Conservation (phyloP, 495 filamentous ascomycete species). For the Penicillium soppii region DNA sequence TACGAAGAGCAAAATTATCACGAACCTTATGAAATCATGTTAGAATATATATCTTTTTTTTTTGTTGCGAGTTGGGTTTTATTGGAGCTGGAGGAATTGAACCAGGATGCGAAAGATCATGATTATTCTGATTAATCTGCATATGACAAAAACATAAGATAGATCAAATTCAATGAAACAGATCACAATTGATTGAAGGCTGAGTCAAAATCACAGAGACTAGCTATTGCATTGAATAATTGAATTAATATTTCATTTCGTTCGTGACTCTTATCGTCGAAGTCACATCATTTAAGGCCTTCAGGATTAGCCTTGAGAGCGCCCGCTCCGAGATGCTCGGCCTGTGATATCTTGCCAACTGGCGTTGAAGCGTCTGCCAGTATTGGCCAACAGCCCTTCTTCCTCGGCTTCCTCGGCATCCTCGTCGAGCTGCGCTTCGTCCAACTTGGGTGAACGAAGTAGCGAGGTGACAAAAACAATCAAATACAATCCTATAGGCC, state of each 20-base stretch:
- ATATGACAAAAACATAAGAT: too few relatives aligned
- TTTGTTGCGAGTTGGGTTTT: neutral
- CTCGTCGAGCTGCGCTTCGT: constrained; percentile 74
- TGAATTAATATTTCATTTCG: neutral
- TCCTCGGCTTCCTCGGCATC: constrained; percentile 95
- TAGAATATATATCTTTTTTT: neutral
- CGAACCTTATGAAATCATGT: neutral
- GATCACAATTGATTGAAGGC: too few relatives aligned
- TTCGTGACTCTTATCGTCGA: neutral
- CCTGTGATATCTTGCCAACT: constrained; percentile 86
- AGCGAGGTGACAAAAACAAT: constrained; percentile 72
- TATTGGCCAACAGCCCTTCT: constrained; percentile 82
- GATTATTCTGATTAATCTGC: too few relatives aligned
- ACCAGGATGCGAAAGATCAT: neutral
- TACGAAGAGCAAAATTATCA: neutral
- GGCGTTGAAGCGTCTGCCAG: constrained; percentile 75
- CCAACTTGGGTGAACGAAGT: constrained; percentile 74
- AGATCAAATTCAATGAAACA: too few relatives aligned
- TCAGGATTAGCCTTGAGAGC: neutral
- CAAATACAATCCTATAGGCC: constrained; percentile 63
- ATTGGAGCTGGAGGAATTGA: neutral
- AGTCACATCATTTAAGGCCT: neutral
- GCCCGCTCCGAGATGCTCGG: constrained; percentile 26
- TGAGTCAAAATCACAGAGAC: too few relatives aligned
- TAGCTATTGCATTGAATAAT: too few relatives aligned